Base-by-base conservation (phyloP, 2,329 filamentous ascomycete genomes). In the Phialocephala subalpina region DNA sequence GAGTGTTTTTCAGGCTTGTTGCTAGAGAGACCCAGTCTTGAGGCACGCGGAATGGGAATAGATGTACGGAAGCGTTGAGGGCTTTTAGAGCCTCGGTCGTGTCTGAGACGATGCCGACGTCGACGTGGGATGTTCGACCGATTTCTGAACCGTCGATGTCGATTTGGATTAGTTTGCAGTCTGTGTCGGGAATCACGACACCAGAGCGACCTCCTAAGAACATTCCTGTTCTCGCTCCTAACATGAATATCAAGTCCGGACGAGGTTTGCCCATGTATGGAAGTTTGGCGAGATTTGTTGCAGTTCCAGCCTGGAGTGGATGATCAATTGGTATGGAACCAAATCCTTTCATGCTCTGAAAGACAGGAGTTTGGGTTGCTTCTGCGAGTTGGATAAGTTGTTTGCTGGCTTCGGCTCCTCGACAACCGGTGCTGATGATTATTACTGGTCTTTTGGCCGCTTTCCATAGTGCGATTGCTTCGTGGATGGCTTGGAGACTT, bases 271-370 rank as follows among this genome's bases (percentile, higher is more conserved):
- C 45, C 45, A 49, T 25, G 9, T 20, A 20, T 49, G 45, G n/a
- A 9, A 49, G 45, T 12, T 49, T 49, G 2, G 45, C 45, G 11
- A 49, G n/a, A 25, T 49, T 22, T 5, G 18, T n/a, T 11, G n/a
- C 45, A 49, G 22, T n/a, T 9, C 45, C 45, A 49, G 45, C 45
- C 11, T 49, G 45, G n/a, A 49, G 45, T 11, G n/a, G 45, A 22
- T 49, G 45, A 12, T 25, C 45, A 7, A 49, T 9, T 25, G 20
- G 45, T n/a, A 49, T 7, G 11, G 45, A 25, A 25, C 45, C 45
- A 49, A 49, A 25, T 49, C 45, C 45, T 49, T 49, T 49, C 18
- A 49, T 22, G 45, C 45, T 49, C n/a, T 49, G 45, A 12, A 49
- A 49, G 20, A 49, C 12, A 7, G 45, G 45, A 11, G 45, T 49